phyloP scores from a whole-genome alignment of 768 basidiomycete species.

The Lenzites betulinus region DNA sequence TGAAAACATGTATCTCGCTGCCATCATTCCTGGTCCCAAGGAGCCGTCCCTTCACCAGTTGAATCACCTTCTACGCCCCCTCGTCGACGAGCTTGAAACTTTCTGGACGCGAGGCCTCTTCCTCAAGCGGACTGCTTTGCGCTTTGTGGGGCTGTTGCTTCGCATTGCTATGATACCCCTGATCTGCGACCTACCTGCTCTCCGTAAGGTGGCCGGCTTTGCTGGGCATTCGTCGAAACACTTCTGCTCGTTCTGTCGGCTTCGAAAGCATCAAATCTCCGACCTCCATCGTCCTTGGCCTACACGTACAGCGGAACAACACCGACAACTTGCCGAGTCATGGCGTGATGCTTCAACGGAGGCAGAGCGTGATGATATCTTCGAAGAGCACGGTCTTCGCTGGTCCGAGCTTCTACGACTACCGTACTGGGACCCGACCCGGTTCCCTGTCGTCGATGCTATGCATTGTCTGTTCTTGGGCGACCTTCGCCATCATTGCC shows the following conservation, averaged over 20 bases:
- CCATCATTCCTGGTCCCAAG: constrained; percentile 29
- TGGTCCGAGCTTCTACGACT: constrained; percentile 27
- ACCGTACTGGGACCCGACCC: constrained; percentile 31
- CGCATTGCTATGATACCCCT: constrained; percentile 21
- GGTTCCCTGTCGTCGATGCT: constrained; percentile 25
- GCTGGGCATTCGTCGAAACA: constrained; percentile 24
- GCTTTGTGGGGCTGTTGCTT: constrained; percentile 29
- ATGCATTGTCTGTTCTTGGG: constrained; percentile 30
- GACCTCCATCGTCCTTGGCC: neutral
- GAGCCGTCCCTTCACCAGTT: constrained; percentile 24
- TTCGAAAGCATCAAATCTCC: constrained; percentile 18
- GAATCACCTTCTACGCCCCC: constrained; percentile 27
- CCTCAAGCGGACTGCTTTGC: constrained; percentile 1
- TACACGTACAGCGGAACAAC: neutral
- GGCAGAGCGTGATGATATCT: constrained; percentile 12
- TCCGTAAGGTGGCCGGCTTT: constrained; percentile 30
- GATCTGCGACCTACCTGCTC: constrained; percentile 37
- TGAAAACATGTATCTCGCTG: constrained; percentile 36
- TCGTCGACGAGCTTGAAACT: constrained; percentile 25
- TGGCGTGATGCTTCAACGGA: constrained; percentile 21
- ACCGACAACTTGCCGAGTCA: neutral
- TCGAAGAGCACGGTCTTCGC: constrained; percentile 21
- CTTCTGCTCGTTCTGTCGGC: constrained; percentile 33
- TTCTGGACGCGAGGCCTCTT: constrained; percentile 23
- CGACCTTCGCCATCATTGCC: neutral